These are phyloP conservation scores for Paramyrothecium sp. DNA, from an alignment of 2,329 filamentous ascomycete genomes.

Conservation along the genomic window DNA sequence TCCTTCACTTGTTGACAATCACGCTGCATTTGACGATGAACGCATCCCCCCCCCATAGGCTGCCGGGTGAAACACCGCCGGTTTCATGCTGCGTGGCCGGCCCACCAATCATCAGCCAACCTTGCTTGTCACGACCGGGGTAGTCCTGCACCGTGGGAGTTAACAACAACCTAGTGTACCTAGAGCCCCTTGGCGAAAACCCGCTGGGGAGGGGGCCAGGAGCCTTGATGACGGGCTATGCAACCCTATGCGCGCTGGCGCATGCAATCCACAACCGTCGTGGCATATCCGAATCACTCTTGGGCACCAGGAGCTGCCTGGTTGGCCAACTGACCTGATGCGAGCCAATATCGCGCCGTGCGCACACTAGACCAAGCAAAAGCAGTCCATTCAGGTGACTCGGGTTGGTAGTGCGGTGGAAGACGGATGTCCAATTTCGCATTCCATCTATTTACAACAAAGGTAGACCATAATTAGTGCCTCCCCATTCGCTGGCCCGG, in stretches of 20 bases:
- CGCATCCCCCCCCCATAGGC: background rate
- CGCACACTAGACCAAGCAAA: background rate
- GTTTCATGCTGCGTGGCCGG: slow-evolving; percentile 19
- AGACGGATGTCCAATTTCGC: background rate
- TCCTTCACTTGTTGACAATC: background rate
- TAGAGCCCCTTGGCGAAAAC: background rate
- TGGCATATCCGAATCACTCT: background rate
- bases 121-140: background rate
- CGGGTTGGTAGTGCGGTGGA: background rate
- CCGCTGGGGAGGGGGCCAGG: background rate
- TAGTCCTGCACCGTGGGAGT: background rate
- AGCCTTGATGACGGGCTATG: background rate
- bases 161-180: background rate
- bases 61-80: slow-evolving; percentile 17
- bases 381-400: background rate
- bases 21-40: background rate
- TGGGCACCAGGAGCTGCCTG: background rate
- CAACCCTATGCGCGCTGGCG: too few relatives aligned
- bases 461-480: background rate
- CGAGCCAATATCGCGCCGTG: too few relatives aligned
- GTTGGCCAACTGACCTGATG: background rate
- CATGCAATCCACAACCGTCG: too few relatives aligned
- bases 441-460: background rate
- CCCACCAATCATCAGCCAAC: slow-evolving; percentile 12
- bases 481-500: background rate